These are phyloP conservation scores for Lippia alba DNA, from an alignment of 305 asterid genomes.

Conservation along the genomic window DNA sequence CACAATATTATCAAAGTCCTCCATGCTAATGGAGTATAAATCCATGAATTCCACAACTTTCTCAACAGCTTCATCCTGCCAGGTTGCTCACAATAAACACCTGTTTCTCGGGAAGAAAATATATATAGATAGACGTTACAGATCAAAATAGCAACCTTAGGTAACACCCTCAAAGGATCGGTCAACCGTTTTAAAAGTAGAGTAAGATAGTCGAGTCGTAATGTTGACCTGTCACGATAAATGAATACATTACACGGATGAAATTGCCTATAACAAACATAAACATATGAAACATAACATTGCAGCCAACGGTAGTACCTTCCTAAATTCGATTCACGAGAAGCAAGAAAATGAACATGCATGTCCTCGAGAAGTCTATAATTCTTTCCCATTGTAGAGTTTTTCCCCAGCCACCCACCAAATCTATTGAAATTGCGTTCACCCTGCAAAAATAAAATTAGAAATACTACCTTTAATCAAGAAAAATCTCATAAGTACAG, in stretches of 20 bases:
- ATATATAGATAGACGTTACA: not conserved
- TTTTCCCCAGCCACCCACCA: slow-evolving; percentile 99
- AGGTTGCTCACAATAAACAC: slow-evolving; percentile 33
- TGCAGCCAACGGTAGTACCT: slow-evolving; percentile 53
- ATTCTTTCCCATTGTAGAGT: slow-evolving; percentile 89
- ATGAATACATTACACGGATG: not conserved
- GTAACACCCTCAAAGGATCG: slow-evolving; percentile 67
- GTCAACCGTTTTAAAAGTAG: slow-evolving; percentile 76
- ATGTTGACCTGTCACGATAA: slow-evolving; percentile 58
- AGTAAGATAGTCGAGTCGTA: slow-evolving; percentile 85
- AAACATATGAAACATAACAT: not conserved
- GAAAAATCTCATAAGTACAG: slow-evolving; percentile 8
- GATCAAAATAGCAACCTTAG: slow-evolving; percentile 61
- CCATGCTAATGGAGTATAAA: slow-evolving; percentile 84
- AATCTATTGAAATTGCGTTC: slow-evolving; percentile 93
- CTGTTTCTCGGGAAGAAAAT: slow-evolving; percentile 18
- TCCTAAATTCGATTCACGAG: slow-evolving; percentile 81
- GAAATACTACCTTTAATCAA: slow-evolving; percentile 6
- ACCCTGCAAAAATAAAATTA: slow-evolving; percentile 58
- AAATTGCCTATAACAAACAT: slow-evolving; percentile 9
- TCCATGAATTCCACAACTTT: slow-evolving; percentile 91
- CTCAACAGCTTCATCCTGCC: slow-evolving; percentile 94
- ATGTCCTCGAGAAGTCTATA: slow-evolving; percentile 88
- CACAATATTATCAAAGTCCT: slow-evolving; percentile 78
- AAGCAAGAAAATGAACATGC: slow-evolving; percentile 93